Evolutionary conservation across 148 eudicot genomes (phyloP), one percentile per base, ranked within the genome.

Genomic region (Rhododendron henanense): DNA sequence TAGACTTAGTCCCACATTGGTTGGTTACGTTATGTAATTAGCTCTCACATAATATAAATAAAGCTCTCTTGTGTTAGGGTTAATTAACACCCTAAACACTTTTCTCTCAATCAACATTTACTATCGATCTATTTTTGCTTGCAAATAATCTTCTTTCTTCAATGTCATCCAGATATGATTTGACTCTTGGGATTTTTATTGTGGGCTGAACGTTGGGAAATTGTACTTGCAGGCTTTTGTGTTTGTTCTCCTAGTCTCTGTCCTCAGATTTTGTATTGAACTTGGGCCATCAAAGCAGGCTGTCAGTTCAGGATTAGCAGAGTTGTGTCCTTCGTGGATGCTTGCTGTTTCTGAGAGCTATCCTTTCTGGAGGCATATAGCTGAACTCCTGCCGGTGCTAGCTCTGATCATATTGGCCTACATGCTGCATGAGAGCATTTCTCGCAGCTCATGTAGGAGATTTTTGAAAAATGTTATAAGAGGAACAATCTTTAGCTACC

Each of bases 201-300:
- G 44, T 41, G 44, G 44, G 44, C 44, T 41, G 44, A 41, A 41
- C 6, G 6, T 41, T 41, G 44, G 44, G 6, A 11, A 11, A 21
- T 63, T 3, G 50, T 67, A 67, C 85, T 84, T 92, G 91, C 98
- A 97, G 98, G 99, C 92, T 59, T 57, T 87, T 48, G 75, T 89
- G 65, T 90, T 93, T 74, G 65, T 92, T 86, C 83, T 92, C 48
- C 63, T 97, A 88, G 88, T 94, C 71, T 90, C 88, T 88, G 85
- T 86, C 44, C 87, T 97, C 81, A 93, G 95, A 90, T 90, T 93
- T 87, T 81, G 91, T 45, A 92, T 91, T 88, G 98, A 94, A 88
- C 92, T 94, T 84, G 98, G 98, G 82, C 89, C 91, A 85, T 91
- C 95, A 86, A 97, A 97, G 91, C 96, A 93, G 87, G 91, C 89